phyloP scores from a whole-genome alignment of 2,329 filamentous ascomycete genomes.

The Microdochium trichocladiopsis region DNA sequence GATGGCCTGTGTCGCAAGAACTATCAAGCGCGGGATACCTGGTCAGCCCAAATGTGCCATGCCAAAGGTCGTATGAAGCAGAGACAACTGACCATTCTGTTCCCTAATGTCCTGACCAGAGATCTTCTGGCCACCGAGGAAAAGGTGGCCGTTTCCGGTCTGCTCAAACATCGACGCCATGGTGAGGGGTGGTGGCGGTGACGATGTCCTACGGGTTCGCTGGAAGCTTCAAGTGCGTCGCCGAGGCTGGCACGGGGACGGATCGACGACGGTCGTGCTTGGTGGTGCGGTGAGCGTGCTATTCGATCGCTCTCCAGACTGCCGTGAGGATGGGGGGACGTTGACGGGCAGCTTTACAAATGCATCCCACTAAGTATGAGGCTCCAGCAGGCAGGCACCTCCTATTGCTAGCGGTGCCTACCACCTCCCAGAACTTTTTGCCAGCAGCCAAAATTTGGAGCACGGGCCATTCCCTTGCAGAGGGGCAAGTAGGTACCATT shows the following conservation, averaged over 20 bases:
- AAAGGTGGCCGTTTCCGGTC: slow-evolving; percentile 90
- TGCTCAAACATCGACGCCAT: slow-evolving; percentile 98
- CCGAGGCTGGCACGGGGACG: not conserved
- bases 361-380: not conserved
- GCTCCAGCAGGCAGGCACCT: not conserved
- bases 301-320: not conserved
- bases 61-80: no score
- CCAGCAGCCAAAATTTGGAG: slow-evolving; percentile 1
- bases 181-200: slow-evolving; percentile 6
- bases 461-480: not conserved
- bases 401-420: not conserved
- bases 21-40: slow-evolving; percentile 35
- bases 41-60: slow-evolving; percentile 1
- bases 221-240: not conserved
- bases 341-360: not conserved
- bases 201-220: not conserved
- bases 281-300: not conserved
- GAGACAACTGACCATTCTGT: slow-evolving; percentile 67
- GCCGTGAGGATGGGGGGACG: not conserved
- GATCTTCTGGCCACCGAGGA: slow-evolving; percentile 96
- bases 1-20: slow-evolving; percentile 91
- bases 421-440: not conserved
- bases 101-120: slow-evolving; percentile 94
- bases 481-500: not conserved
- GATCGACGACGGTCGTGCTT: not conserved